Percentiles rank a stretch among this genome's conserved stretches.
phyloP scores from a whole-genome alignment of 2,329 filamentous ascomycete genomes.

The Myriosclerotinia duriaeana region DNA sequence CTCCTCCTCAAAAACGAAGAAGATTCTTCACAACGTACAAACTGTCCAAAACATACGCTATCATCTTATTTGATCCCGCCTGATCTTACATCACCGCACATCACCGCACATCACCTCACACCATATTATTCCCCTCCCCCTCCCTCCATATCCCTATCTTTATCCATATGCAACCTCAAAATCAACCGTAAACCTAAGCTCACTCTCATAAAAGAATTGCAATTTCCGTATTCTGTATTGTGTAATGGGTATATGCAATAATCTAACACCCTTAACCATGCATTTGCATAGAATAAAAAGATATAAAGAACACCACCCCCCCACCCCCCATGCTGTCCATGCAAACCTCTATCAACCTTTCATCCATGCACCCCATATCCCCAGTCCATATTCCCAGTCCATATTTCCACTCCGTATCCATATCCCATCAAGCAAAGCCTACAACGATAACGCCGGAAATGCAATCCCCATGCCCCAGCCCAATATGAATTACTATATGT shows the following conservation, averaged over 20 bases:
- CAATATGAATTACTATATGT: not conserved
- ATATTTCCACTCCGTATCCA: constrained; percentile 6
- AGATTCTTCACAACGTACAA: not conserved
- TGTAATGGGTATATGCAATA: constrained; percentile 1
- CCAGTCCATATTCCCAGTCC: not conserved
- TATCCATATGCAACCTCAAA: not conserved
- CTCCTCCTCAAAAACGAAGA: no score
- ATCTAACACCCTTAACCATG: not conserved
- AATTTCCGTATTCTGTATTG: not conserved
- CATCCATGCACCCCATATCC: not conserved
- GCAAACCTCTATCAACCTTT: constrained; percentile 11
- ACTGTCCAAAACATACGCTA: no score
- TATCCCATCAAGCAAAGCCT: constrained; percentile 1
- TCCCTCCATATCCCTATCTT: not conserved
- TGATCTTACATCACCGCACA: no score
- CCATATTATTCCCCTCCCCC: not conserved
- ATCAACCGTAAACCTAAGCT: not conserved
- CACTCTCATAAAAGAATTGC: not conserved
- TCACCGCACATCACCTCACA: not conserved
- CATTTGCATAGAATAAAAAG: not conserved
- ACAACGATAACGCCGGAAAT: constrained; percentile 11
- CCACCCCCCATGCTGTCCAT: not conserved
- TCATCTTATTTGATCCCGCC: not conserved
- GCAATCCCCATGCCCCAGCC: not conserved
- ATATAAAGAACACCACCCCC: constrained; percentile 7